phyloP scores from a whole-genome alignment of 208 protist genomes.

The Trypanosoma vivax region DNA sequence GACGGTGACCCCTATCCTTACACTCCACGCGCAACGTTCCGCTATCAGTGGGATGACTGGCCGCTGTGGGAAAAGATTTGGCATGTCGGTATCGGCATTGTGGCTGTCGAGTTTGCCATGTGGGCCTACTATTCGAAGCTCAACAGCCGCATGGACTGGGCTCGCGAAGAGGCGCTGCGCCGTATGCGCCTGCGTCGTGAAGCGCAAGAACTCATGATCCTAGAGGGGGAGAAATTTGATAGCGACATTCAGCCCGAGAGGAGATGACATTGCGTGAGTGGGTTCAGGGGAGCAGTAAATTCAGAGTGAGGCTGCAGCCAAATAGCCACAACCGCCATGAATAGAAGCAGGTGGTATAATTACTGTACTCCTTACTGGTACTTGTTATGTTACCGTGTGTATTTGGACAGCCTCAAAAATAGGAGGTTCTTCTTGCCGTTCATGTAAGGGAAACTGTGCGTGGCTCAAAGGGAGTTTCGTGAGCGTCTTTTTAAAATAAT shows the following conservation, averaged over 20 bases:
- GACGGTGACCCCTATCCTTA: conserved; percentile 87
- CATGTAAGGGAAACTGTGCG: too few relatives aligned
- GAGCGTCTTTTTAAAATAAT: too few relatives aligned
- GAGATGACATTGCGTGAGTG: conserved; percentile 16
- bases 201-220: conserved; percentile 85
- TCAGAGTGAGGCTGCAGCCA: too few relatives aligned
- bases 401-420: too few relatives aligned
- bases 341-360: too few relatives aligned
- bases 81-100: conserved; percentile 56
- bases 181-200: conserved; percentile 85
- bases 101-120: conserved; percentile 61
- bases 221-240: conserved; percentile 74
- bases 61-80: conserved; percentile 87
- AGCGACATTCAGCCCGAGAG: conserved; percentile 77
- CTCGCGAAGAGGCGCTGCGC: conserved; percentile 80
- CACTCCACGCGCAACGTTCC: conserved; percentile 83
- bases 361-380: too few relatives aligned
- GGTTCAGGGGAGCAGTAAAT: not conserved
- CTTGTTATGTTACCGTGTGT: too few relatives aligned
- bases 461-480: too few relatives aligned
- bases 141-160: conserved; percentile 85
- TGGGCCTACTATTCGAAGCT: conserved; percentile 85
- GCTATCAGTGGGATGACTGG: conserved; percentile 89
- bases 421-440: too few relatives aligned
- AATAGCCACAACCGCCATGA: too few relatives aligned